These are phyloP conservation scores for Tetradesmus obliquus DNA, from an alignment of 139 green algal genomes.

Conservation along the genomic window DNA sequence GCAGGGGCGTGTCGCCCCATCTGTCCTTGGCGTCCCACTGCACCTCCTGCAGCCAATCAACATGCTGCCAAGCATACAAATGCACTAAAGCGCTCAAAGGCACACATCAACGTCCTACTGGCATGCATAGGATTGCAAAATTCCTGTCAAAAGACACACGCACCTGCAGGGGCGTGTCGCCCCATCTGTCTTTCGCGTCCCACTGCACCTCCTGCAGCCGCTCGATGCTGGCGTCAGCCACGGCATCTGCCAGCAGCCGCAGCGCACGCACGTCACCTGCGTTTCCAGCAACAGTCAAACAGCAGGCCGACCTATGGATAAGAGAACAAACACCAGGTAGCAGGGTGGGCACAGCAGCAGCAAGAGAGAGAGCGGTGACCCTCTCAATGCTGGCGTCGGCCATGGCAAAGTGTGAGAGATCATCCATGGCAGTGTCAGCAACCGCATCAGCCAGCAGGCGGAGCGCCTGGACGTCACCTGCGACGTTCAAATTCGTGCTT, in stretches of 20 bases:
- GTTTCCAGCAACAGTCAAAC: background rate
- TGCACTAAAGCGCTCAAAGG: no score
- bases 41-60: background rate
- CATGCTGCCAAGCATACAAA: no score
- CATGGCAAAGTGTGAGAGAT: background rate
- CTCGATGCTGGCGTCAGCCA: constrained; percentile 29
- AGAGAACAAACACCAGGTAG: background rate
- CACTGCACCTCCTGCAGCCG: constrained; percentile 25
- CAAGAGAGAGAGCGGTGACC: background rate
- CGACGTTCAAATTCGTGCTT: background rate
- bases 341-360: background rate
- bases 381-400: background rate
- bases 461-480: background rate
- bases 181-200: constrained; percentile 36
- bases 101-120: background rate
- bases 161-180: constrained; percentile 43
- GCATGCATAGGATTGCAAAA: background rate
- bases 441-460: background rate
- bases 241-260: constrained; percentile 17
- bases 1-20: constrained; percentile 37
- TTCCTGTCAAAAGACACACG: background rate
- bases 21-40: constrained; percentile 32
- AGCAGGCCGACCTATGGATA: background rate
- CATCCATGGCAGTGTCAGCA: background rate
- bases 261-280: constrained; percentile 33